A percentile compares a stretch with the other conserved stretches of the same genome.
Conservation (phyloP, 2,329 filamentous ascomycete genomes). For the Tricladium varicosporioides region DNA sequence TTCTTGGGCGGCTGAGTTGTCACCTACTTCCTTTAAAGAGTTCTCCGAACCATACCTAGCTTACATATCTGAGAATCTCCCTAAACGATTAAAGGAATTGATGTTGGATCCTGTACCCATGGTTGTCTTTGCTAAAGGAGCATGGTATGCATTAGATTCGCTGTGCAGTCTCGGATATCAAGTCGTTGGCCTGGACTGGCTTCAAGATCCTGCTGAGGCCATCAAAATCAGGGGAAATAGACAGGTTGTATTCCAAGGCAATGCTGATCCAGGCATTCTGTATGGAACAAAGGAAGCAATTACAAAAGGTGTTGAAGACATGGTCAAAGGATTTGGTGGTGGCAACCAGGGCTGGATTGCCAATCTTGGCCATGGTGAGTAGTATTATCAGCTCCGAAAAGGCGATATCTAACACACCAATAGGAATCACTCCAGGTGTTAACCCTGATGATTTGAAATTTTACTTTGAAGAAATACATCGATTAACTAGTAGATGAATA, state of each 20-base stretch:
- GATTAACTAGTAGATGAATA: conserved; percentile 48
- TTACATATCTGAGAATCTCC: conserved; percentile 80
- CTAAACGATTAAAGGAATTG: conserved; percentile 69
- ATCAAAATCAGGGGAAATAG: conserved; percentile 75
- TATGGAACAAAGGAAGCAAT: conserved; percentile 84
- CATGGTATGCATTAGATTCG: conserved; percentile 89
- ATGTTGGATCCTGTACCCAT: conserved; percentile 82
- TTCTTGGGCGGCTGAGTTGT: conserved; percentile 95
- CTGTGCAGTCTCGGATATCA: conserved; percentile 88
- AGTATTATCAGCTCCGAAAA: conserved; percentile 2
- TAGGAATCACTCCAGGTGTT: conserved; percentile 90
- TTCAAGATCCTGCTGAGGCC: conserved; percentile 83
- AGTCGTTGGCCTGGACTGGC: conserved; percentile 92
- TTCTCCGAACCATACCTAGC: conserved; percentile 85
- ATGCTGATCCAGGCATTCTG: conserved; percentile 89
- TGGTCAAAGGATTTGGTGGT: conserved; percentile 80
- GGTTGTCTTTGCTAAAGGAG: conserved; percentile 97
- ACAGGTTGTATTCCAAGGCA: conserved; percentile 80
- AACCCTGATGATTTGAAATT: conserved; percentile 91
- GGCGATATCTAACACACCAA: conserved; percentile 21
- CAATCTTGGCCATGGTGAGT: conserved; percentile 88
- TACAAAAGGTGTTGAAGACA: conserved; percentile 75
- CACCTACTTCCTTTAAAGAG: conserved; percentile 75
- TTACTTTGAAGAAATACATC: conserved; percentile 90
- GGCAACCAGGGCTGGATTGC: conserved; percentile 93